Base-by-base conservation (phyloP, 495 filamentous ascomycete genomes). In the Neurospora pannonica region DNA sequence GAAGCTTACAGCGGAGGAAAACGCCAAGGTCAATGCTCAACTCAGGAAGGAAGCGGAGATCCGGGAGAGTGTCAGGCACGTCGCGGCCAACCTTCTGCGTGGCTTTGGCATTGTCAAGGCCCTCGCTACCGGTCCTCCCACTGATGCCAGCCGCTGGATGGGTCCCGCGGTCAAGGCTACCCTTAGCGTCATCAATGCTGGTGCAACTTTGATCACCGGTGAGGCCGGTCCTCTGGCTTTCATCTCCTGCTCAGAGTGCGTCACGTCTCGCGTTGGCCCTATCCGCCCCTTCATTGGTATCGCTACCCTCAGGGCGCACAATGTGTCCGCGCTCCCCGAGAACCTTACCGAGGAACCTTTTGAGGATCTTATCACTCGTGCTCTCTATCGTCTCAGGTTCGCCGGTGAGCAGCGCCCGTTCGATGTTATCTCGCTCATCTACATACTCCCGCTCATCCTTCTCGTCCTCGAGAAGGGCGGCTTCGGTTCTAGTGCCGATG, bases 401-500 rank as follows among this genome's bases (percentile, higher is more conserved):
- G 87, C 94, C 72, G 92, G 92, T 15, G 96, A 97, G 79, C 96
- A 98, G 79, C 89, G 94, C 3, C 93, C 95, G 4, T 94, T 98
- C 74, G 97, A 98, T 79, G 86, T 87, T 3, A 89, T 94, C 5
- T 93, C 95, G 2, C 84, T 98, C 28, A 92, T 91, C 71, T 99
- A 98, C 77, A 88, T 96, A 39, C 86, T 98, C 8, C 93, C 97
- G 0, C 85, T 99, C 46, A 82, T 97, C 9, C 90, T 94, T 71
- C 76, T 92, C 17, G 86, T 98, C 43, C 86, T 99, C 46, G 85
- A 86, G 74, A 89, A 90, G 42, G 94, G 94, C 34, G 94, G 95
- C 3, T 90, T 97, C 72, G 92, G 92, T 6, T 84, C 87, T 70
- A 84, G 83, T 15, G 85, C 88, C 9, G 94, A 97, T 74, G 94